Evolutionary conservation across 176 grass and related monocot species (phyloP), one percentile per base, ranked within the genome.

Genomic region (Musa acuminata): DNA sequence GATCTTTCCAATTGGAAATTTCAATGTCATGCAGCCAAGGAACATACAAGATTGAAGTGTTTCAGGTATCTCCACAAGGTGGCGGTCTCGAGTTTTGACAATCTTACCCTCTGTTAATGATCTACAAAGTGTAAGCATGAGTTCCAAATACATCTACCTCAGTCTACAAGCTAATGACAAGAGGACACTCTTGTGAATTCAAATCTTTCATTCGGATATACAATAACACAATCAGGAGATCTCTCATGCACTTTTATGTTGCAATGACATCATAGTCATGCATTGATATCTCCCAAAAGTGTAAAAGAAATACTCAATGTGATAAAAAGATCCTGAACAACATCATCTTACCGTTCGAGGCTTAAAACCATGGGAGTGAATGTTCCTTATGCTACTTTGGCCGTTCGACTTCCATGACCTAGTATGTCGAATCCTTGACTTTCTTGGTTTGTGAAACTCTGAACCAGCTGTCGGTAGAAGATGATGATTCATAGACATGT

Each of bases 21-120:
- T 43, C 14, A 17, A 8, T 13, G 19, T 11, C 2, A 63, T 22
- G 60, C 8, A 2, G 60, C 60, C 60, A 63, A 22, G n/a, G 16
- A 19, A 74, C 53, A 27, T 19, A 74, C 72, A 23, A 57, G 22
- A 55, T 74, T 35, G 53, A 74, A 74, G 53, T 74, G 72, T 53
- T 7, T 74, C 72, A 53, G 58, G 22, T 74, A 74, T 57, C 72
- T 74, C 72, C 72, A 55, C 25, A 57, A 57, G 26, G 72, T 74
- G 53, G 52, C n/a, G 8, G 72, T 74, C 9, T 13, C 72, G 29
- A 74, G 72, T 74, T 35, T 74, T 35, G 72, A 54, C 72, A 74
- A 57, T 27, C 17, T 58, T 3, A 55, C 53, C 50, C 72, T 74
- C 72, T 74, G 72, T 74, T 27, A 57, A 55, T n/a, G 53, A 57